Conservation (phyloP, 495 filamentous ascomycete genomes). For the Chaetomium tenue region DNA sequence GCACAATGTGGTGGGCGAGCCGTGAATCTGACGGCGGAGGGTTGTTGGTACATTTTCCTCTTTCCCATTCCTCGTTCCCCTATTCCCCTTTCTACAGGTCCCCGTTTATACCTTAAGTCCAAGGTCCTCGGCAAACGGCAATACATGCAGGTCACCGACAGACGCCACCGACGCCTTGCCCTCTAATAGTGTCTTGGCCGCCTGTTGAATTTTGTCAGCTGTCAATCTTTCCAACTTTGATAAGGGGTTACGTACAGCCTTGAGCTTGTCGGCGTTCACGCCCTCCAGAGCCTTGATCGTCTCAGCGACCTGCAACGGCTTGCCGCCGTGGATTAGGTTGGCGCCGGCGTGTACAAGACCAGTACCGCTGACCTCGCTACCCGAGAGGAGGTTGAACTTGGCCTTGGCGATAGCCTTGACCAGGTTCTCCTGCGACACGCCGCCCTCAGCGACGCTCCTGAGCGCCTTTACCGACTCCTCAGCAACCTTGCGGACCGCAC, state of each 20-base stretch:
- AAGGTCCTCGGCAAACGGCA: slow-evolving; percentile 91
- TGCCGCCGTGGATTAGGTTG: slow-evolving; percentile 68
- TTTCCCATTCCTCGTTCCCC: slow-evolving; percentile 18
- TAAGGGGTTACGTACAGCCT: slow-evolving; percentile 64
- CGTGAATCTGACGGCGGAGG: slow-evolving; percentile 39
- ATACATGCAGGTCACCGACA: slow-evolving; percentile 81
- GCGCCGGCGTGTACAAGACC: slow-evolving; percentile 57
- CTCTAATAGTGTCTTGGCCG: slow-evolving; percentile 77
- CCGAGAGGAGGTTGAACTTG: slow-evolving; percentile 89
- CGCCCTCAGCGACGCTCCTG: slow-evolving; percentile 71
- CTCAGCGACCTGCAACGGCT: slow-evolving; percentile 83
- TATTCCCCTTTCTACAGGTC: background rate
- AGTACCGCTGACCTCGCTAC: slow-evolving; percentile 72
- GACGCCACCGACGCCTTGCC: slow-evolving; percentile 84
- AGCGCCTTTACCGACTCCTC: slow-evolving; percentile 72
- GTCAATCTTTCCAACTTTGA: background rate
- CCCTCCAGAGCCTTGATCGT: slow-evolving; percentile 72
- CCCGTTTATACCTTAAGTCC: slow-evolving; percentile 83
- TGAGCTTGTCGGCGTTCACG: slow-evolving; percentile 80
- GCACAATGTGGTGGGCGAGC: slow-evolving; percentile 43
- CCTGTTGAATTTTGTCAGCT: slow-evolving; percentile 51
- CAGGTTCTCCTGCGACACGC: slow-evolving; percentile 76
- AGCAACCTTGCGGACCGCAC: slow-evolving; percentile 57
- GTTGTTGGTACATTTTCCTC: slow-evolving; percentile 53
- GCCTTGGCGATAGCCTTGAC: slow-evolving; percentile 88